Conservation (phyloP, 768 basidiomycete genomes). For the Kwoniella sp. region DNA sequence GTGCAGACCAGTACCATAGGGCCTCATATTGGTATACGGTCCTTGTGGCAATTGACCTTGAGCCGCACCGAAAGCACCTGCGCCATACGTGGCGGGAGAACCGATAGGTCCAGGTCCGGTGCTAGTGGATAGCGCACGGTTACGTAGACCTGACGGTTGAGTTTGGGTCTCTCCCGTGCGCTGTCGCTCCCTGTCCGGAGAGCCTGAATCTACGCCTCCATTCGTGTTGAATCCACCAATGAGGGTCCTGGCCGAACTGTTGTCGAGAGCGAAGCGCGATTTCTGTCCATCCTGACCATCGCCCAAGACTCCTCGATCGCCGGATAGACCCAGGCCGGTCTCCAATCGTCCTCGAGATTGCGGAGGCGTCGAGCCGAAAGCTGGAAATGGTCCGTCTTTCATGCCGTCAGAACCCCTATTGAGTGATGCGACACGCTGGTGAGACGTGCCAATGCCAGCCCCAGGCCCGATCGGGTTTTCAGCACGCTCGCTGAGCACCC, state of each 20-base stretch:
- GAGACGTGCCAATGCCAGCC: neutral
- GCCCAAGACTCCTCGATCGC: conserved; percentile 15
- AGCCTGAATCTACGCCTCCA: neutral
- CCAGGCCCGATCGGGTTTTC: neutral
- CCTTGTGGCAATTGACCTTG: neutral
- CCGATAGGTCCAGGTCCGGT: conserved; percentile 13
- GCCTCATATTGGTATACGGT: neutral
- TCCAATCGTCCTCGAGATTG: conserved; percentile 26
- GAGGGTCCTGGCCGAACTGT: conserved; percentile 14
- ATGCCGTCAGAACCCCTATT: neutral
- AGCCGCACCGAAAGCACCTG: neutral
- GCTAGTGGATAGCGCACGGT: neutral
- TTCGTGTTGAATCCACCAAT: neutral
- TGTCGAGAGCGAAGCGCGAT: conserved; percentile 29
- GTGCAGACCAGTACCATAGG: neutral
- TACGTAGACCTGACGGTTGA: no score
- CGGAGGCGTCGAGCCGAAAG: conserved; percentile 21
- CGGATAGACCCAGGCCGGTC: neutral
- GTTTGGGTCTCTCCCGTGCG: neutral
- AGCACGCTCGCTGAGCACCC: neutral
- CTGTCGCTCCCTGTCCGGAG: conserved; percentile 1
- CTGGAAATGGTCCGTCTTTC: conserved; percentile 5
- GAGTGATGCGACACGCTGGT: conserved; percentile 13
- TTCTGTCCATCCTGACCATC: conserved; percentile 19
- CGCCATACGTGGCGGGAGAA: neutral